Conservation (phyloP, 805 yeast genomes). For the Candida coquimbonensis region DNA sequence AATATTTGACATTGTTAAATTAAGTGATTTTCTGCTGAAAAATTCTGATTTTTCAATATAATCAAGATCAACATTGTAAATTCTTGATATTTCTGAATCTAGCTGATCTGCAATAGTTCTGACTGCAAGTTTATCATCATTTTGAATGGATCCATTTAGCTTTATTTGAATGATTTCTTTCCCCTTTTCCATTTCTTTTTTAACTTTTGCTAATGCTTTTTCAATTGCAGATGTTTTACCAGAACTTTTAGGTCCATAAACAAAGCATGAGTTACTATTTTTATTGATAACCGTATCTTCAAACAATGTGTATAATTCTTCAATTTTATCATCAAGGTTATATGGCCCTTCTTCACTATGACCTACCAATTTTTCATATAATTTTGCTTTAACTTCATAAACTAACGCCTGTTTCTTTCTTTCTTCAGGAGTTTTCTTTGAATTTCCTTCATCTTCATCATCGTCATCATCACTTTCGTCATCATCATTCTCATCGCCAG, state of each 20-base stretch:
- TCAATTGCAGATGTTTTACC: constrained; percentile 69
- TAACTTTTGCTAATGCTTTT: constrained; percentile 35
- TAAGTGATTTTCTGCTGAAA: constrained; percentile 47
- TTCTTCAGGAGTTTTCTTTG: not conserved
- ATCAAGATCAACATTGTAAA: constrained; percentile 22
- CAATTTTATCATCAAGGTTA: constrained; percentile 30
- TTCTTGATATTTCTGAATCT: constrained; percentile 38
- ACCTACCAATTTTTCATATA: constrained; percentile 25
- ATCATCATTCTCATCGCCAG: not conserved
- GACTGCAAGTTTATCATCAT: constrained; percentile 72
- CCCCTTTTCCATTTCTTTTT: constrained; percentile 28
- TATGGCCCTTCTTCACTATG: constrained; percentile 21
- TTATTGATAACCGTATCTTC: constrained; percentile 57
- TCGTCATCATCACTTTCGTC: not conserved
- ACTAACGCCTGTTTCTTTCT: not conserved
- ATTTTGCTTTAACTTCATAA: constrained; percentile 6
- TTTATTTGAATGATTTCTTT: constrained; percentile 54
- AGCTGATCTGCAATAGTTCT: constrained; percentile 82
- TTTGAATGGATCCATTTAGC: constrained; percentile 65
- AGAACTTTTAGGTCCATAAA: constrained; percentile 73
- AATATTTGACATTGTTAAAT: constrained; percentile 55
- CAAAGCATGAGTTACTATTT: constrained; percentile 75
- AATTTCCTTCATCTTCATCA: constrained; percentile 1
- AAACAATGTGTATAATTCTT: constrained; percentile 50
- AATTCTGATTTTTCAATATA: constrained; percentile 21